These are phyloP conservation scores for Eucommia ulmoides DNA, from an alignment of 257 asterid species.

Conservation along the genomic window DNA sequence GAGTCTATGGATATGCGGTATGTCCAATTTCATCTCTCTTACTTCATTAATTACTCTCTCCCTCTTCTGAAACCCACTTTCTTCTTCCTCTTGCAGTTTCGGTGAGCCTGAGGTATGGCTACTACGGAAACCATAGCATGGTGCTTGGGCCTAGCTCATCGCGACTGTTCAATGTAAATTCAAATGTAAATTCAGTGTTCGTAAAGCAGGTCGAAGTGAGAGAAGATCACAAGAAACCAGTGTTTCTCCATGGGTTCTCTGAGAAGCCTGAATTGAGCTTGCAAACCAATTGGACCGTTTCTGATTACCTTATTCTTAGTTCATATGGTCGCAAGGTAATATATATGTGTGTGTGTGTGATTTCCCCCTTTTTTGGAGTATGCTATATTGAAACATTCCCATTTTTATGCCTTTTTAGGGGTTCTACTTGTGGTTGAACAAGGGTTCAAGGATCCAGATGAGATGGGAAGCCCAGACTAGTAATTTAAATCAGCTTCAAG, in stretches of 20 bases:
- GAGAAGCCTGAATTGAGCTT: conserved; percentile 14
- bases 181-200: conserved; percentile 3
- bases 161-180: too few species aligned
- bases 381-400: too few species aligned
- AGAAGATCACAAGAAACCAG: conserved; percentile 1
- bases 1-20: conserved; percentile 11
- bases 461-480: conserved; percentile 2
- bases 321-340: conserved; percentile 5
- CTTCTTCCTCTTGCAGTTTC: neutral
- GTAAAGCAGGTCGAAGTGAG: conserved; percentile 11
- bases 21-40: neutral
- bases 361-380: too few species aligned
- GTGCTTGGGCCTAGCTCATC: conserved; percentile 12
- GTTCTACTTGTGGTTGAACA: conserved; percentile 6
- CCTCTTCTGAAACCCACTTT: neutral
- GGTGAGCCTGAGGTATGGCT: conserved; percentile 4
- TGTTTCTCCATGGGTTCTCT: conserved; percentile 6
- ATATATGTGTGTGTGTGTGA: neutral
- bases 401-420: too few species aligned
- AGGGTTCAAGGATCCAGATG: conserved; percentile 11
- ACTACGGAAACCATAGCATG: conserved; percentile 8
- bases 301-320: conserved; percentile 6
- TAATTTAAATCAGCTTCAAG: conserved; percentile 7
- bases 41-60: neutral
- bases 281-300: conserved; percentile 2